These are phyloP conservation scores for Brassica cretica DNA, from an alignment of 345 rosid species.

Conservation along the genomic window DNA sequence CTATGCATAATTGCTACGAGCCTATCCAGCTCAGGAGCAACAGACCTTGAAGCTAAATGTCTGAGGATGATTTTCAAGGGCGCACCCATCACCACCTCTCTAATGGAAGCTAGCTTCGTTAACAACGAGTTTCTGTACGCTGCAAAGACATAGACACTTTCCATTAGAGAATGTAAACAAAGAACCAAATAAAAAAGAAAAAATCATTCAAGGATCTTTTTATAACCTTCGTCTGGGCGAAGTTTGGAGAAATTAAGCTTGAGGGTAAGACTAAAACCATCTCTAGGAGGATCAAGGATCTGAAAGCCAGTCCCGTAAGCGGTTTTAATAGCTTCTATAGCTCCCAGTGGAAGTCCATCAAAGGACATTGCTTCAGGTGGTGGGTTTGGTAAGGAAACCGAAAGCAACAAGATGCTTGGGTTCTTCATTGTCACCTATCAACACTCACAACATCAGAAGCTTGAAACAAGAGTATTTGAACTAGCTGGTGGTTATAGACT, in stretches of 20 bases:
- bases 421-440: slow-evolving; percentile 84
- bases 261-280: slow-evolving; percentile 87
- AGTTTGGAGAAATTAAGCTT: slow-evolving; percentile 85
- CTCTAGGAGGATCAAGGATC: slow-evolving; percentile 97
- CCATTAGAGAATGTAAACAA: neutral
- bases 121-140: slow-evolving; percentile 57
- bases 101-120: slow-evolving; percentile 81
- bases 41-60: slow-evolving; percentile 71
- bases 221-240: slow-evolving; percentile 82
- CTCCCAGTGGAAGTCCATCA: slow-evolving; percentile 90
- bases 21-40: slow-evolving; percentile 53
- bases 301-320: slow-evolving; percentile 75
- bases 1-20: slow-evolving; percentile 89
- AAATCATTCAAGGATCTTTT: neutral
- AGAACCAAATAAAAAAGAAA: neutral
- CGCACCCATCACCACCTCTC: slow-evolving; percentile 91
- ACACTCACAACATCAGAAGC: slow-evolving; percentile 20
- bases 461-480: neutral
- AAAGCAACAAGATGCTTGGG: slow-evolving; percentile 64
- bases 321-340: slow-evolving; percentile 90
- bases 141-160: slow-evolving; percentile 38
- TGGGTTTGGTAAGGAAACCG: slow-evolving; percentile 83
- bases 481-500: neutral
- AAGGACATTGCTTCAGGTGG: slow-evolving; percentile 77
- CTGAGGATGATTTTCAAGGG: slow-evolving; percentile 70